These are phyloP conservation scores for Celoporthe dispersa DNA, from an alignment of 2,329 filamentous ascomycete genomes.

Conservation along the genomic window DNA sequence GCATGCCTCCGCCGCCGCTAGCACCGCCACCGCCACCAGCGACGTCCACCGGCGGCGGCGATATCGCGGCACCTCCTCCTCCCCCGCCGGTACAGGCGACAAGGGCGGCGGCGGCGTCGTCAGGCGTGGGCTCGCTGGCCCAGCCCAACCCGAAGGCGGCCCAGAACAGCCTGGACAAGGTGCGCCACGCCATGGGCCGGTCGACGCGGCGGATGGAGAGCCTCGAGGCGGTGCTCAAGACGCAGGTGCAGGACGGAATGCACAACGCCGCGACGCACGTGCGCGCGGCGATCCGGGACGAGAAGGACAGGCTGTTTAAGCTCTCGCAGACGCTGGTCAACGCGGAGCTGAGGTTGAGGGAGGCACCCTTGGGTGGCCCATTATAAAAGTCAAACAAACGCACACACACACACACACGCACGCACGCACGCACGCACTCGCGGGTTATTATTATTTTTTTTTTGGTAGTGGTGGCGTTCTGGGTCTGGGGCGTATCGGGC, in stretches of 20 bases:
- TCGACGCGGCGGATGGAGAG: conserved; percentile 27
- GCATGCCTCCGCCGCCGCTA: not conserved
- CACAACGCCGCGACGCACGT: conserved; percentile 28
- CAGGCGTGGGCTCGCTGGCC: not conserved
- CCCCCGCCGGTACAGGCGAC: not conserved
- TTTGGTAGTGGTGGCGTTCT: not conserved
- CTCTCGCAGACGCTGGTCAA: conserved; percentile 27
- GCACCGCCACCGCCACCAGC: not conserved
- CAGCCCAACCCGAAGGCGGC: conserved; percentile 22
- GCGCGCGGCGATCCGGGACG: conserved; percentile 25
- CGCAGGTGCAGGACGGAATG: conserved; percentile 29
- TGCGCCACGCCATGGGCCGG: conserved; percentile 26
- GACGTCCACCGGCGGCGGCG: not conserved
- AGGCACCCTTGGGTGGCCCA: conserved; percentile 12
- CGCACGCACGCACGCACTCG: too few species aligned
- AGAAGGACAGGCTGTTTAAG: conserved; percentile 26
- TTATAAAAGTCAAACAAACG: not conserved
- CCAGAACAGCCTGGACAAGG: conserved; percentile 27
- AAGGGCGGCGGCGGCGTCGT: not conserved
- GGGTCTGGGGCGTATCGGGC: not conserved
- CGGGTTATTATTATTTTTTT: too few species aligned
- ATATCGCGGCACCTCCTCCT: not conserved
- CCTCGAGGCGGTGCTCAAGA: conserved; percentile 27
- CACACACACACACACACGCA: too few species aligned
- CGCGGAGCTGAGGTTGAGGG: conserved; percentile 23